Percentiles rank a stretch among this genome's conserved stretches.
Evolutionary conservation across 305 asterid species (phyloP).

Genomic region (Rubia tinctorum): DNA sequence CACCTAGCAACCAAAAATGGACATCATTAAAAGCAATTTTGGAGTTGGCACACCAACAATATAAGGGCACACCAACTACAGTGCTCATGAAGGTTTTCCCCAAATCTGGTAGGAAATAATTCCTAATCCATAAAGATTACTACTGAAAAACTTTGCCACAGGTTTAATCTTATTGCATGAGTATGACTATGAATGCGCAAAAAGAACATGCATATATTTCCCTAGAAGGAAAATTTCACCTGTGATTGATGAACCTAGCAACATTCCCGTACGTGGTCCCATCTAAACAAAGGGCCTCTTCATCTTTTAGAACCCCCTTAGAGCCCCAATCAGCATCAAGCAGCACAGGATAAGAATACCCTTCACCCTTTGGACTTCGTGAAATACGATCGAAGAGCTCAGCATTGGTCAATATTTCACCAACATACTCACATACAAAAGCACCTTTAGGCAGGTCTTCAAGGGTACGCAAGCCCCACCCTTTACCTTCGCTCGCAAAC

Average conservation of each 20-base stretch:
- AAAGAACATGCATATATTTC: conserved; percentile 3
- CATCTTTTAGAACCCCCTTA: conserved; percentile 79
- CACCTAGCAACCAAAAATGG: conserved; percentile 50
- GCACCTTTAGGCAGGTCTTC: conserved; percentile 94
- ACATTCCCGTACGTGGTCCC: conserved; percentile 88
- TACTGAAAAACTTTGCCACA: neutral
- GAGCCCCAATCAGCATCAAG: conserved; percentile 98
- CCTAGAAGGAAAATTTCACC: conserved; percentile 38
- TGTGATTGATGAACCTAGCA: conserved; percentile 92
- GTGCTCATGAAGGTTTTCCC: neutral
- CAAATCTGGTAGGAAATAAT: neutral
- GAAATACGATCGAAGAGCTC: conserved; percentile 83
- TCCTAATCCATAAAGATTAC: neutral
- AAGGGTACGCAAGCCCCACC: conserved; percentile 95
- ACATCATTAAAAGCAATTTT: neutral
- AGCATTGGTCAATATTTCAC: conserved; percentile 81
- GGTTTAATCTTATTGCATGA: too few relatives aligned
- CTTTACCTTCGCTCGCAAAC: conserved; percentile 83
- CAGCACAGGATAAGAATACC: conserved; percentile 82
- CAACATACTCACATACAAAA: conserved; percentile 95
- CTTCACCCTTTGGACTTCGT: conserved; percentile 52
- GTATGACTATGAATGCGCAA: neutral
- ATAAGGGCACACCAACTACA: too few relatives aligned
- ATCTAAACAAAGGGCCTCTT: conserved; percentile 95
- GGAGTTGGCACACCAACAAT: too few relatives aligned